Evolutionary conservation across 2,329 filamentous ascomycete genomes (phyloP).

Genomic region (Fusarium fracticaudum): DNA sequence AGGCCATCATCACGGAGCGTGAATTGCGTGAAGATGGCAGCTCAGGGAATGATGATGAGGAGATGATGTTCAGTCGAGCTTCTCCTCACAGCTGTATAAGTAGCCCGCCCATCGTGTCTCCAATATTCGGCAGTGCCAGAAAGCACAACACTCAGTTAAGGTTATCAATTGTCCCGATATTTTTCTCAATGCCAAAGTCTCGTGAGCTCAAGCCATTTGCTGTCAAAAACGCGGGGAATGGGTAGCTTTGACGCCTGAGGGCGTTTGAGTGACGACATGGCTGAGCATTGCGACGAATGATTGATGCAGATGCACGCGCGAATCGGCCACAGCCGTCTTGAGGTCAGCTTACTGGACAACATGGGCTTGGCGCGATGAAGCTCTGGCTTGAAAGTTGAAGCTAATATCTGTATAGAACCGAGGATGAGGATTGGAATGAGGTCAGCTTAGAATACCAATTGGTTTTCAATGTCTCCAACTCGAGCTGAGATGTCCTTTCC

Average conservation of each 20-base stretch:
- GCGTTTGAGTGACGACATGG: constrained; percentile 35
- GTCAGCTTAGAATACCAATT: constrained; percentile 20
- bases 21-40: not conserved
- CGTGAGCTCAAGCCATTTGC: constrained; percentile 27
- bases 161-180: not conserved
- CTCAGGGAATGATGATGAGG: not conserved
- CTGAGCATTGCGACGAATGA: constrained; percentile 12
- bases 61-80: not conserved
- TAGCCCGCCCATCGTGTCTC: not conserved
- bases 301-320: not conserved
- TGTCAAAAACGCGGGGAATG: constrained; percentile 31
- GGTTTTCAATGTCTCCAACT: not conserved
- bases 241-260: constrained; percentile 13
- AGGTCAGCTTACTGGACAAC: constrained; percentile 23
- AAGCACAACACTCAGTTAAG: not conserved
- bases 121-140: constrained; percentile 3
- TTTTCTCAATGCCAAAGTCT: constrained; percentile 8
- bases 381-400: not conserved
- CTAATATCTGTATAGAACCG: not conserved
- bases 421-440: not conserved
- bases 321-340: not conserved
- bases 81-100: constrained; percentile 14
- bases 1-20: constrained; percentile 4
- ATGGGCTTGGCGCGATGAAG: constrained; percentile 7
- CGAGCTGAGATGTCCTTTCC: not conserved